phyloP scores from a whole-genome alignment of 345 rosid genomes.

The Linum usitatissimum region DNA sequence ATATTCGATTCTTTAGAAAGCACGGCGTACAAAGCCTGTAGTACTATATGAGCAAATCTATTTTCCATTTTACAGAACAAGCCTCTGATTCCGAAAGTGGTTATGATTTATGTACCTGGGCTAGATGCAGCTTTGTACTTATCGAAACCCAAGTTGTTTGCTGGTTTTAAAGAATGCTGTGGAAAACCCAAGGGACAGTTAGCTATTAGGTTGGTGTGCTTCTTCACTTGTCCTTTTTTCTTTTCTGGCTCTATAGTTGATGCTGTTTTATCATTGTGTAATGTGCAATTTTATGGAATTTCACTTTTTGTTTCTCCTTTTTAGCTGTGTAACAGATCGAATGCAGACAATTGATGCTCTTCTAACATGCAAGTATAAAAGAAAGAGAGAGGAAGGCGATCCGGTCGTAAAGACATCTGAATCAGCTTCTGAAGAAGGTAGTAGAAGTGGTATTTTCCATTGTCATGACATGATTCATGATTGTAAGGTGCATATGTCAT shows the following conservation, averaged over 20 bases:
- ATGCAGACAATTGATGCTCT: conserved; percentile 72
- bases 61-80: conserved; percentile 57
- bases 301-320: conserved; percentile 18
- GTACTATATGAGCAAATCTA: conserved; percentile 4
- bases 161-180: conserved; percentile 56
- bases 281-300: conserved; percentile 11
- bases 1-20: background rate
- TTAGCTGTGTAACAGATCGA: conserved; percentile 78
- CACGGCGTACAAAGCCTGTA: background rate
- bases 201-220: conserved; percentile 59
- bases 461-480: background rate
- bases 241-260: background rate
- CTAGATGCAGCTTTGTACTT: conserved; percentile 78
- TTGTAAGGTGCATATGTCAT: background rate
- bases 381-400: conserved; percentile 42
- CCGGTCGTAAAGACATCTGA: conserved; percentile 18
- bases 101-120: conserved; percentile 83
- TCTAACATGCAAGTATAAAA: conserved; percentile 66
- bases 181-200: conserved; percentile 69
- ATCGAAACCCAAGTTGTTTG: conserved; percentile 54
- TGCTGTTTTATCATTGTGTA: background rate
- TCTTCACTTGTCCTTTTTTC: conserved; percentile 8
- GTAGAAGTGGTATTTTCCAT: background rate
- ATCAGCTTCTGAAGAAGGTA: conserved; percentile 45
- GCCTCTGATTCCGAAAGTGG: conserved; percentile 87